phyloP scores from a whole-genome alignment of 2,329 filamentous ascomycete genomes.

The Calonectria hawksworthii region DNA sequence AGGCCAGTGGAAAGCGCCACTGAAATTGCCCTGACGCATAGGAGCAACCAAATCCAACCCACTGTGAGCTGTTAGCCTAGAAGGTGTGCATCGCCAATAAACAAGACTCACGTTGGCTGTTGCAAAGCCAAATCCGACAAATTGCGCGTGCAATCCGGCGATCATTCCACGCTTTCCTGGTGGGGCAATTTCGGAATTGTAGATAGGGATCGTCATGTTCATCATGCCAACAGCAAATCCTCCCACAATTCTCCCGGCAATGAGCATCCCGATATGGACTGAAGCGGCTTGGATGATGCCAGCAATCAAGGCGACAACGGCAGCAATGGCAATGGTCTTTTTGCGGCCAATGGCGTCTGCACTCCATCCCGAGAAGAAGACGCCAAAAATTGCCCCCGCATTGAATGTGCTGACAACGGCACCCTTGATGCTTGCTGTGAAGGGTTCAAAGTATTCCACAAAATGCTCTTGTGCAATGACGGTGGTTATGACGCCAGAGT shows the following conservation, averaged over 20 bases:
- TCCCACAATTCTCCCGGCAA: constrained; percentile 15
- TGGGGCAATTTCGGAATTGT: constrained; percentile 25
- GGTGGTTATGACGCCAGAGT: background rate
- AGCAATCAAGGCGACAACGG: background rate
- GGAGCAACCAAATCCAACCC: constrained; percentile 13
- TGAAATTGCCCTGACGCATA: background rate
- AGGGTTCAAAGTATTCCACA: background rate
- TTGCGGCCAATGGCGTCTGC: constrained; percentile 7
- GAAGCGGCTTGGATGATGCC: background rate
- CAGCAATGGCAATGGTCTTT: background rate
- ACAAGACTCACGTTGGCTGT: background rate
- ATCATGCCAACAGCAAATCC: constrained; percentile 25
- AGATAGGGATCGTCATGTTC: constrained; percentile 22
- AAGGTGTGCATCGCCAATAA: background rate
- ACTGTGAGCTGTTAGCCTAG: background rate
- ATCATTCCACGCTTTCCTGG: constrained; percentile 13
- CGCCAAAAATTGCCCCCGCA: background rate
- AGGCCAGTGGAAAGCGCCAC: constrained; percentile 15
- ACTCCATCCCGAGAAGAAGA: constrained; percentile 13
- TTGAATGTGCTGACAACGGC: background rate
- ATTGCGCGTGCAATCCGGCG: constrained; percentile 18
- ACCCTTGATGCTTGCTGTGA: constrained; percentile 5
- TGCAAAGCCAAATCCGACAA: constrained; percentile 19
- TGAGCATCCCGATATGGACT: constrained; percentile 12
- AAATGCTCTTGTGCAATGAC: constrained; percentile 10